Conservation (phyloP, 257 asterid genomes). For the Nicotiana otophora region DNA sequence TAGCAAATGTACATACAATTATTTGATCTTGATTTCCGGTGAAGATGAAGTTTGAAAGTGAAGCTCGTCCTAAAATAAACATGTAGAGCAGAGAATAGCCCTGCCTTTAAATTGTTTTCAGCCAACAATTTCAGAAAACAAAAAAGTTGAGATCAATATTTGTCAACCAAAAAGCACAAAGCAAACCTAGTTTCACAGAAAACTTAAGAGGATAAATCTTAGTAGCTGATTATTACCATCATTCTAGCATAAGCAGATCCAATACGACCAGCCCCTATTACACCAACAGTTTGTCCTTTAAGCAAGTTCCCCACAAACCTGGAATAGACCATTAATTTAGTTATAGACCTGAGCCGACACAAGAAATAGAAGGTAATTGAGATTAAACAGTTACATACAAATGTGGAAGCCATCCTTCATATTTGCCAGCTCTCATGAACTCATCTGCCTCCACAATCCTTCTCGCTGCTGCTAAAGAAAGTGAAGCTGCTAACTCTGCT, state of each 20-base stretch:
- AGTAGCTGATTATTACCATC: conserved; percentile 58
- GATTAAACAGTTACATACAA: conserved; percentile 39
- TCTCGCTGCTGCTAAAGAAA: conserved; percentile 81
- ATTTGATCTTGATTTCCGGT: background rate
- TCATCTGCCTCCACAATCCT: conserved; percentile 96
- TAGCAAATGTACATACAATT: background rate
- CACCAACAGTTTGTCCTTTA: conserved; percentile 96
- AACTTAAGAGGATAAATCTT: background rate
- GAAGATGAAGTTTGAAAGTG: background rate
- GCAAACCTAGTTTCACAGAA: background rate
- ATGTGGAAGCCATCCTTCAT: conserved; percentile 99
- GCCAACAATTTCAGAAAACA: background rate
- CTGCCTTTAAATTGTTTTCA: too few species aligned
- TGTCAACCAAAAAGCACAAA: background rate
- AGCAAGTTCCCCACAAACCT: conserved; percentile 96
- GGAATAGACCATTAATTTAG: conserved; percentile 3
- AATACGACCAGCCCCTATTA: conserved; percentile 96
- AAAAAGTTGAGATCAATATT: background rate
- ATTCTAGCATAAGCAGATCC: conserved; percentile 99
- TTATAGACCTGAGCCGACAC: background rate
- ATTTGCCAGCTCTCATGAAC: conserved; percentile 91
- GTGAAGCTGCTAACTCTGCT: conserved; percentile 95
- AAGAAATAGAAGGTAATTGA: background rate
- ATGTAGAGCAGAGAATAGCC: background rate
- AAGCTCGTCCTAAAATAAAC: background rate